Evolutionary conservation across 2,329 filamentous ascomycete species (phyloP).

Genomic region (Penicillium sp.): DNA sequence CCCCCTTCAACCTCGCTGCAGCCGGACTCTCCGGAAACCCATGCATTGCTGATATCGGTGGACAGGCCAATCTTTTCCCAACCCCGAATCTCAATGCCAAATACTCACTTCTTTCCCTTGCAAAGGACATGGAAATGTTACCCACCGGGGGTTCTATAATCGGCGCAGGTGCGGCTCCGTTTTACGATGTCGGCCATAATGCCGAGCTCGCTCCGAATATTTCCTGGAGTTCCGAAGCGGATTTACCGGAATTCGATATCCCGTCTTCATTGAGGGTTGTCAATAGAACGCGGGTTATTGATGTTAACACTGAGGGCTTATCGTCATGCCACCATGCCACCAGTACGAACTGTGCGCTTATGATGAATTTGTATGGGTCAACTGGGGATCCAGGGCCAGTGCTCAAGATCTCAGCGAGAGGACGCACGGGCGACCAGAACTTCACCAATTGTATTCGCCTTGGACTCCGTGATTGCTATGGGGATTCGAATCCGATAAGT

Average conservation of each 20-base stretch:
- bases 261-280: slow-evolving; percentile 1
- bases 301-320: slow-evolving; percentile 2
- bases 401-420: slow-evolving; percentile 37
- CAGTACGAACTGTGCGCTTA: slow-evolving; percentile 41
- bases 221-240: slow-evolving; percentile 21
- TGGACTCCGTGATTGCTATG: slow-evolving; percentile 27
- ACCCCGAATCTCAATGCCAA: slow-evolving; percentile 34
- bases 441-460: slow-evolving; percentile 20
- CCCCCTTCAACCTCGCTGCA: slow-evolving; percentile 22
- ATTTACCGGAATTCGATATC: slow-evolving; percentile 2
- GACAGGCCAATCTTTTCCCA: slow-evolving; percentile 44
- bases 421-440: slow-evolving; percentile 19
- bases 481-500: slow-evolving; percentile 35
- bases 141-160: slow-evolving; percentile 34
- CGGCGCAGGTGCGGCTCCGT: slow-evolving; percentile 47
- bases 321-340: slow-evolving; percentile 21
- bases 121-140: slow-evolving; percentile 40
- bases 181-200: slow-evolving; percentile 45
- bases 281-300: slow-evolving; percentile 13
- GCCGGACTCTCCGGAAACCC: slow-evolving; percentile 43
- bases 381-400: slow-evolving; percentile 35
- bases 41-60: slow-evolving; percentile 48
- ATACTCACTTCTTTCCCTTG: slow-evolving; percentile 30
- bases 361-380: slow-evolving; percentile 47
- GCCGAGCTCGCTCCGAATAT: slow-evolving; percentile 46